A percentile compares a stretch with the other conserved stretches of the same genome.
These are phyloP conservation scores for Metschnikowia aberdeeniae DNA, from an alignment of 805 yeast genomes.

Conservation along the genomic window DNA sequence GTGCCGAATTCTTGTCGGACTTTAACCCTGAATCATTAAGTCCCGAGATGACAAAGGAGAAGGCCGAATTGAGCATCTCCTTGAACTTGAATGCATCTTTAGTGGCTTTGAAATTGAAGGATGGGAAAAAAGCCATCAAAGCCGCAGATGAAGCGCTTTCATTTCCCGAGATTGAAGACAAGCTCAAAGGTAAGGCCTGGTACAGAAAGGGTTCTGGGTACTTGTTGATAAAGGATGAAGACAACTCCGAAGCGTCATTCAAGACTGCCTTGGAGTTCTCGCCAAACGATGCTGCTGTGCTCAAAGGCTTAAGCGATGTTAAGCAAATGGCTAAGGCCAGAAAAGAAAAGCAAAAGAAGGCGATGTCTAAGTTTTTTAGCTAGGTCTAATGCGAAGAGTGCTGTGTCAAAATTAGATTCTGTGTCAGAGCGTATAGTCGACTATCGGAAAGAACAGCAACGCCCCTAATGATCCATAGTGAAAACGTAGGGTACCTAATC, in stretches of 20 bases:
- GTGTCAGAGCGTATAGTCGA: too few relatives aligned
- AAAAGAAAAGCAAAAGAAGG: conserved; percentile 66
- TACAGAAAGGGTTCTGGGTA: conserved; percentile 83
- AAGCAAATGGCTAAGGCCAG: conserved; percentile 49
- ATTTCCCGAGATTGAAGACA: conserved; percentile 53
- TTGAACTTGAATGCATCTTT: conserved; percentile 70
- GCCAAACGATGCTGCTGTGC: conserved; percentile 71
- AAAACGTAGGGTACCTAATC: too few relatives aligned
- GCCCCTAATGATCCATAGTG: too few relatives aligned
- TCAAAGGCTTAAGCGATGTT: conserved; percentile 59
- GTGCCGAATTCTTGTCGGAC: conserved; percentile 62
- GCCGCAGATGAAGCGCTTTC: conserved; percentile 67
- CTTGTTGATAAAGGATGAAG: conserved; percentile 59
- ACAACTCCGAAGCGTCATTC: conserved; percentile 62
- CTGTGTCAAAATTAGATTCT: not conserved
- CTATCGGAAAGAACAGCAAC: too few relatives aligned
- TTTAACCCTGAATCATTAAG: conserved; percentile 69
- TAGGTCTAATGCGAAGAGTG: not conserved
- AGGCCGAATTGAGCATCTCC: conserved; percentile 57
- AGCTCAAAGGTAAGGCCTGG: conserved; percentile 76
- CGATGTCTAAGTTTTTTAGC: conserved; percentile 64
- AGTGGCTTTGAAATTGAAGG: conserved; percentile 60
- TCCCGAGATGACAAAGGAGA: conserved; percentile 47
- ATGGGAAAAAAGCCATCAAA: conserved; percentile 49
- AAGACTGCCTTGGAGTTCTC: conserved; percentile 59